Percentiles rank a stretch among this genome's conserved stretches.
These are phyloP conservation scores for Penicilliopsis zonata DNA, from an alignment of 495 filamentous ascomycete species.

Conservation along the genomic window DNA sequence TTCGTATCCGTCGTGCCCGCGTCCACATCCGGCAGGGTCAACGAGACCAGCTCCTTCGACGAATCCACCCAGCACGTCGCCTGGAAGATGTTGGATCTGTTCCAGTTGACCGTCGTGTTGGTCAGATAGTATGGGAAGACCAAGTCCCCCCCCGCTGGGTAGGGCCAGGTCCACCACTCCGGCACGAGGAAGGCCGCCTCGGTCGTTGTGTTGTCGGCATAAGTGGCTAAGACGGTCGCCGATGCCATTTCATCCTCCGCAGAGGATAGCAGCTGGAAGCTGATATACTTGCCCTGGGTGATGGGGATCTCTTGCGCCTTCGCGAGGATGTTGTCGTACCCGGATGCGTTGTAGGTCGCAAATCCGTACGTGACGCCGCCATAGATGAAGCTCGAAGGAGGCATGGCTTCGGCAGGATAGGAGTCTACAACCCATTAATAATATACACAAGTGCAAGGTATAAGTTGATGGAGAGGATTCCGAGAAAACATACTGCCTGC, in stretches of 20 bases:
- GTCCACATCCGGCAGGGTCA: slow-evolving; percentile 21
- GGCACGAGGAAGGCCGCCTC: slow-evolving; percentile 29
- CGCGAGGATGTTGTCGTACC: slow-evolving; percentile 32
- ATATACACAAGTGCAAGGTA: background rate
- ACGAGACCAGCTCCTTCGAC: slow-evolving; percentile 26
- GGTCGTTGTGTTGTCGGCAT: slow-evolving; percentile 28
- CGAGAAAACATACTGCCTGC: slow-evolving; percentile 17
- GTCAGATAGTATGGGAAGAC: slow-evolving; percentile 37
- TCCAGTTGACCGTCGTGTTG: slow-evolving; percentile 30
- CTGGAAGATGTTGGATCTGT: slow-evolving; percentile 41
- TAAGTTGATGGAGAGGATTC: background rate
- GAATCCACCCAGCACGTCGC: slow-evolving; percentile 33
- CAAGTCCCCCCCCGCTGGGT: slow-evolving; percentile 36
- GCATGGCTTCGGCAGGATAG: slow-evolving; percentile 31
- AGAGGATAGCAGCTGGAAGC: slow-evolving; percentile 34
- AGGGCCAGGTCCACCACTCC: slow-evolving; percentile 36
- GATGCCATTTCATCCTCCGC: slow-evolving; percentile 29
- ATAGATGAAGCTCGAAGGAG: slow-evolving; percentile 24
- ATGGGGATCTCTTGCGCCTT: slow-evolving; percentile 28
- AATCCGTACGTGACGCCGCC: slow-evolving; percentile 34
- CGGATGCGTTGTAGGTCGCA: slow-evolving; percentile 29
- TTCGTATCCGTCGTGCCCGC: background rate
- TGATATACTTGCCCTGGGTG: slow-evolving; percentile 24
- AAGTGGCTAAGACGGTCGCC: slow-evolving; percentile 33
- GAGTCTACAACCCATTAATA: slow-evolving; percentile 17